Conservation (phyloP, 1,284 basidiomycete species). For the Golubevia pallescens region DNA sequence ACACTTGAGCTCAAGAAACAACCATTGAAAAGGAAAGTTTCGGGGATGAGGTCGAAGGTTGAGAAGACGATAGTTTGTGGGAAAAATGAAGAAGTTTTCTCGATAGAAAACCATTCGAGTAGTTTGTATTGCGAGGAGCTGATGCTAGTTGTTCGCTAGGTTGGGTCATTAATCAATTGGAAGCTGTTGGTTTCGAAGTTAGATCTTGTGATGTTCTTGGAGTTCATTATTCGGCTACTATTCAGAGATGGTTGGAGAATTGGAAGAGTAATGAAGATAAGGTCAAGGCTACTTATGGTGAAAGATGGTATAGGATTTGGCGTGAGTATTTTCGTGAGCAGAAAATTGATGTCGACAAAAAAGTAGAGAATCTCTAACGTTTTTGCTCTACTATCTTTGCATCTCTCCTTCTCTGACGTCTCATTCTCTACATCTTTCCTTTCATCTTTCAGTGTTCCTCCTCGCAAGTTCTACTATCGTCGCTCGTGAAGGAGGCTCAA, state of each 20-base stretch:
- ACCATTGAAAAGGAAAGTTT: too few species aligned
- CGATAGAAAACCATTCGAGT: constrained; percentile 48
- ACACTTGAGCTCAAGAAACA: too few species aligned
- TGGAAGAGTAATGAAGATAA: constrained; percentile 74
- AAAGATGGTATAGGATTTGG: constrained; percentile 68
- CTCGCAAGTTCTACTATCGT: constrained; percentile 53
- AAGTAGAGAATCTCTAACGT: too few species aligned
- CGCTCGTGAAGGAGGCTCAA: constrained; percentile 61
- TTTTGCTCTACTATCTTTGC: too few species aligned
- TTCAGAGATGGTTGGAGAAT: constrained; percentile 69
- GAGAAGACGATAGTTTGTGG: constrained; percentile 1
- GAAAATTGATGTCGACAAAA: too few species aligned
- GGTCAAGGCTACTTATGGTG: constrained; percentile 86
- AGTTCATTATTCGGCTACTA: constrained; percentile 94
- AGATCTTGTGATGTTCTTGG: constrained; percentile 91
- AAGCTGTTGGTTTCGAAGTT: constrained; percentile 92
- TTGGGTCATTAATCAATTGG: constrained; percentile 85
- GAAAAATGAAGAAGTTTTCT: constrained; percentile 1
- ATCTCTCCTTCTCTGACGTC: too few species aligned
- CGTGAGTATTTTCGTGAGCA: constrained; percentile 8
- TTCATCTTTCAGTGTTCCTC: constrained; percentile 46
- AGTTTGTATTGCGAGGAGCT: constrained; percentile 72
- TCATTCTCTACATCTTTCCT: too few species aligned
- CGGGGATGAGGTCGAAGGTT: too few species aligned
- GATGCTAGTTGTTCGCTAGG: constrained; percentile 93